Evolutionary conservation across 2,329 filamentous ascomycete genomes (phyloP), one percentile per base, ranked within the genome.

Genomic region (Dichotomopilus funicola): DNA sequence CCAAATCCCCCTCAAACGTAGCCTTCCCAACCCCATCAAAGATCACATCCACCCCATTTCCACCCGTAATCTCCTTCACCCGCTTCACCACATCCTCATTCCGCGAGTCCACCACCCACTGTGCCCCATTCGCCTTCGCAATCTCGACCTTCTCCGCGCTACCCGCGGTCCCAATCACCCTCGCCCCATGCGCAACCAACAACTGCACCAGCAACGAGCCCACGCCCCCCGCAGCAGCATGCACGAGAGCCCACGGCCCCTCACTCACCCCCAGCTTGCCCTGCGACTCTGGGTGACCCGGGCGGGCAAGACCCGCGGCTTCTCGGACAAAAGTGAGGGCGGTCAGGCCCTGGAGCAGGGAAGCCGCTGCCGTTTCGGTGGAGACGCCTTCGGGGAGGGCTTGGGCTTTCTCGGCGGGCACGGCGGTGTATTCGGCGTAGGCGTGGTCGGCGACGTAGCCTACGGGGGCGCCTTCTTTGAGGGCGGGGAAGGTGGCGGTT

Each of bases 11-110:
- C 63, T 96, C 89, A 72, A 94, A 95, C 0, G 91, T 96, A 49
- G 79, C 78, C 73, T 89, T 89, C 10, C 91, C 91, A 2, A 96
- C 89, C 5, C 88, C 88, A 68, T 96, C 91, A 67, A 90, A 95
- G 34, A 95, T 86, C 8, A 86, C 89, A 60, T 83, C 80, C 2
- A 87, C 85, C 6, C 91, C 91, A 57, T 83, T 73, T 0, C 86
- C 86, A 1, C 76, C 80, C 0, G 90, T 96, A 49, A 89, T 83
- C 67, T 87, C 79, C 64, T 78, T 75, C 5, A 89, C 84, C 67
- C 80, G 76, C 40, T 69, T 71, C 55, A 80, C 79, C 31, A 86
- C 73, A 59, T 79, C 76, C 48, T 85, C 83, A 36, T 73, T 70
- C 44, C 71, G 70, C 62, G 91, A 92, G 68, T 89, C 86, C 62